These are phyloP conservation scores for Phaeotremella skinneri DNA, from an alignment of 768 basidiomycete genomes.

Conservation along the genomic window DNA sequence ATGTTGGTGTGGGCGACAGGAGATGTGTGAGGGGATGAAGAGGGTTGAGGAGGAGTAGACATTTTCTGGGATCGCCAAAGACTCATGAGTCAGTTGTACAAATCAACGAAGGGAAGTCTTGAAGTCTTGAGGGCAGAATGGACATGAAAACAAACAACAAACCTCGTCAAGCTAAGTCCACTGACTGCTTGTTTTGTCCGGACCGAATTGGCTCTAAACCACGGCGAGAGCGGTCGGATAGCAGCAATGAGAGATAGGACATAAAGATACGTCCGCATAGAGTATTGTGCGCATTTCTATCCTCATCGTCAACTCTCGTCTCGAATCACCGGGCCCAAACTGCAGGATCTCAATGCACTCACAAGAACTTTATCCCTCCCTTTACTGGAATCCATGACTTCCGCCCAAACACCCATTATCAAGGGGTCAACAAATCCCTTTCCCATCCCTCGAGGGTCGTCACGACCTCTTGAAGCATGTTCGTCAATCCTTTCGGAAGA, in stretches of 20 bases:
- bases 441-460: no score
- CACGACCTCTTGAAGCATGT: neutral
- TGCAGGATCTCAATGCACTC: constrained; percentile 15
- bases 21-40: constrained; percentile 42
- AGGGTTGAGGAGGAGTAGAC: constrained; percentile 45
- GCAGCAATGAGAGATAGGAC: constrained; percentile 29
- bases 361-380: constrained; percentile 48
- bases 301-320: neutral
- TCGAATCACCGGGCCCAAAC: neutral
- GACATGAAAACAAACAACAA: no score
- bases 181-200: constrained; percentile 33
- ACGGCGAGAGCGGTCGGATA: constrained; percentile 31
- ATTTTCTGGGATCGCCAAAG: constrained; percentile 33
- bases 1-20: constrained; percentile 39
- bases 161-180: constrained; percentile 42
- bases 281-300: constrained; percentile 48
- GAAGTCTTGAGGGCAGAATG: neutral
- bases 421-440: no score
- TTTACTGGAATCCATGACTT: constrained; percentile 42
- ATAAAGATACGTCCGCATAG: constrained; percentile 46
- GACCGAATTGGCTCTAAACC: constrained; percentile 35
- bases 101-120: no score
- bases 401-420: constrained; percentile 18
- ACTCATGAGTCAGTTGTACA: no score
- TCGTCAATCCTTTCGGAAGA: neutral